Percentiles rank a stretch among this genome's conserved stretches.
Evolutionary conservation across 1,284 basidiomycete species (phyloP).

Genomic region (Sphagnurus paluster): DNA sequence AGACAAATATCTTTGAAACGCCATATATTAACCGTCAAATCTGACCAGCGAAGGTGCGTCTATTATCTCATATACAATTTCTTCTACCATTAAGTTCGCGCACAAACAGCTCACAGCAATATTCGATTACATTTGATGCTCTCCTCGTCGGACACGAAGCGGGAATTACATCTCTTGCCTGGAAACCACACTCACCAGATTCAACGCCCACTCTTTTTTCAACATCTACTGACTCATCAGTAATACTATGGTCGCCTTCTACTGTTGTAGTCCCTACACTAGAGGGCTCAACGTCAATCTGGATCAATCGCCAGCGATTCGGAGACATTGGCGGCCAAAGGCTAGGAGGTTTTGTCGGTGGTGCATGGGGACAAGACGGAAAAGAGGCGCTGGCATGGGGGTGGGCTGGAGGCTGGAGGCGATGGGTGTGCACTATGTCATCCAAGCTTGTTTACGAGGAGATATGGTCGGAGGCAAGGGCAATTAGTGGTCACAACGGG

Average conservation of each 20-base stretch:
- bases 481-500: slow-evolving; percentile 79
- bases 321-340: slow-evolving; percentile 90
- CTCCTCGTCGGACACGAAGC: slow-evolving; percentile 91
- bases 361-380: slow-evolving; percentile 67
- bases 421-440: slow-evolving; percentile 60
- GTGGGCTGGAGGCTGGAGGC: slow-evolving; percentile 90
- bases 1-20: slow-evolving; percentile 84
- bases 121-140: slow-evolving; percentile 85
- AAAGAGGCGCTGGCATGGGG: slow-evolving; percentile 81
- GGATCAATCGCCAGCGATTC: slow-evolving; percentile 88
- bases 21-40: slow-evolving; percentile 71
- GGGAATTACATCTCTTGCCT: slow-evolving; percentile 84
- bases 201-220: slow-evolving; percentile 68
- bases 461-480: slow-evolving; percentile 76
- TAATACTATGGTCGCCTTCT: slow-evolving; percentile 90
- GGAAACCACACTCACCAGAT: slow-evolving; percentile 53
- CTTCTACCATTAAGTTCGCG: slow-evolving; percentile 11
- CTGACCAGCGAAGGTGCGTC: slow-evolving; percentile 48
- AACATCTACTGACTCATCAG: slow-evolving; percentile 88
- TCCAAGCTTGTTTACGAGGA: slow-evolving; percentile 31
- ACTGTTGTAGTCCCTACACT: slow-evolving; percentile 41
- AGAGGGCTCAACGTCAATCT: slow-evolving; percentile 63
- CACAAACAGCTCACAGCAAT: slow-evolving; percentile 52
- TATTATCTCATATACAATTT: slow-evolving; percentile 1
- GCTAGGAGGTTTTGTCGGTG: slow-evolving; percentile 88